These are phyloP conservation scores for Hymenoscyphus albidus DNA, from an alignment of 2,329 filamentous ascomycete genomes.

Conservation along the genomic window DNA sequence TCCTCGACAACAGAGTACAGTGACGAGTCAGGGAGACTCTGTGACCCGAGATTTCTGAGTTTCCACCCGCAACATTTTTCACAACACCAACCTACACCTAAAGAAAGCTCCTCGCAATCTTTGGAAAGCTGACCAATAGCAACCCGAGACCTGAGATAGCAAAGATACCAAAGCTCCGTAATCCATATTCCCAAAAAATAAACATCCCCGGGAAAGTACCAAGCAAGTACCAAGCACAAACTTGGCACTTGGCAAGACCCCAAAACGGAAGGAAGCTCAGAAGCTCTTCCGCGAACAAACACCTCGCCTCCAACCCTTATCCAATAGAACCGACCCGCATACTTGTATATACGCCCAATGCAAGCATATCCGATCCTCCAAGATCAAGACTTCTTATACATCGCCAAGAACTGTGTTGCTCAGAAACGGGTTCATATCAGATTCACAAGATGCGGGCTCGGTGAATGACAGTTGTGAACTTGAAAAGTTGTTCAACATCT, in stretches of 20 bases:
- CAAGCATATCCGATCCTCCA: background rate
- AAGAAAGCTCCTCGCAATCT: background rate
- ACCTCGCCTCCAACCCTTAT: background rate
- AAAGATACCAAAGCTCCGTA: background rate
- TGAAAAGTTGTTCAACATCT: no score
- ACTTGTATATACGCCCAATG: background rate
- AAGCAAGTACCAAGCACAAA: conserved; percentile 1
- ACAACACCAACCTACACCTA: background rate
- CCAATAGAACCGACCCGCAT: background rate
- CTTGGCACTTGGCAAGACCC: background rate
- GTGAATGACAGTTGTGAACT: no score
- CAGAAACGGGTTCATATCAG: background rate
- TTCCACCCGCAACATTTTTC: no score
- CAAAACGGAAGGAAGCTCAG: background rate
- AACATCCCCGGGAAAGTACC: background rate
- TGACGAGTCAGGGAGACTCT: no score
- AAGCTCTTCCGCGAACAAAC: background rate
- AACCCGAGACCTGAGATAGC: background rate
- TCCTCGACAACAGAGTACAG: no score
- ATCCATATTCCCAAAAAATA: background rate
- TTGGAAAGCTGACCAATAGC: background rate
- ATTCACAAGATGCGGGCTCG: no score
- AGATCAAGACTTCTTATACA: background rate
- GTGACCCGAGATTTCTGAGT: no score
- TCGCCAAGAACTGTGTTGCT: background rate